Evolutionary conservation across 352 stramenopile species (phyloP).

Genomic region (Phytophthora rubi): DNA sequence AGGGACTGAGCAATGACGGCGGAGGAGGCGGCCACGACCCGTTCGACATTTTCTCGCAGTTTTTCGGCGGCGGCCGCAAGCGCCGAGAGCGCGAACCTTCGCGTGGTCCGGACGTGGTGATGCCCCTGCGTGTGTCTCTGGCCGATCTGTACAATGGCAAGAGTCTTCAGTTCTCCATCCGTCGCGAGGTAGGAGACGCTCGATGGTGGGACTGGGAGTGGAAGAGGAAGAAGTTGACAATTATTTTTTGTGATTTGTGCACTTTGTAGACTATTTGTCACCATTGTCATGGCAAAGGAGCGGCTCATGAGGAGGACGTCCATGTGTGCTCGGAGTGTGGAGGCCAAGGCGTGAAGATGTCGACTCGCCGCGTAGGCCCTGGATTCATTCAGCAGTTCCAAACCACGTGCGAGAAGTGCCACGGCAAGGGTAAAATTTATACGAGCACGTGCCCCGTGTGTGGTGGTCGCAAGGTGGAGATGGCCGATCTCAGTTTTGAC

Average conservation of each 20-base stretch:
- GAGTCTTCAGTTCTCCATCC: constrained; percentile 94
- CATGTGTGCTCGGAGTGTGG: constrained; percentile 94
- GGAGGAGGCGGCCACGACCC: constrained; percentile 69
- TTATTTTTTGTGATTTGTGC: constrained; percentile 9
- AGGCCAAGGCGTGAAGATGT: constrained; percentile 93
- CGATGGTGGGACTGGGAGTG: background rate
- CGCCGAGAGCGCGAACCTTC: constrained; percentile 60
- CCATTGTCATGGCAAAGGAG: constrained; percentile 92
- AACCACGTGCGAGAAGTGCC: constrained; percentile 89
- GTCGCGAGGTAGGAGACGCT: constrained; percentile 61
- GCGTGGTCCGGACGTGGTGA: constrained; percentile 72
- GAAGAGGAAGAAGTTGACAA: background rate
- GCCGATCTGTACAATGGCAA: constrained; percentile 97
- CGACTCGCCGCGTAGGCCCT: constrained; percentile 68
- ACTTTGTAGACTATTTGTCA: constrained; percentile 89
- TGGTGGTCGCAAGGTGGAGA: constrained; percentile 86
- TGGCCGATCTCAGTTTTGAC: constrained; percentile 96
- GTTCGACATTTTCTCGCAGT: constrained; percentile 85
- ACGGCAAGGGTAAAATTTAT: constrained; percentile 93
- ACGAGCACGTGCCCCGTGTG: constrained; percentile 92
- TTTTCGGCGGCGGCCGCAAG: constrained; percentile 60
- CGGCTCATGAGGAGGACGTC: constrained; percentile 90
- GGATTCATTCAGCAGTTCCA: constrained; percentile 92
- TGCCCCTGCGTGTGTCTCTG: constrained; percentile 94
- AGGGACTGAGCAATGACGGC: constrained; percentile 70